Percentiles rank a stretch among this genome's conserved stretches.
phyloP scores from a whole-genome alignment of 139 green algal genomes.

The Cymbomonas tetramitiformis region DNA sequence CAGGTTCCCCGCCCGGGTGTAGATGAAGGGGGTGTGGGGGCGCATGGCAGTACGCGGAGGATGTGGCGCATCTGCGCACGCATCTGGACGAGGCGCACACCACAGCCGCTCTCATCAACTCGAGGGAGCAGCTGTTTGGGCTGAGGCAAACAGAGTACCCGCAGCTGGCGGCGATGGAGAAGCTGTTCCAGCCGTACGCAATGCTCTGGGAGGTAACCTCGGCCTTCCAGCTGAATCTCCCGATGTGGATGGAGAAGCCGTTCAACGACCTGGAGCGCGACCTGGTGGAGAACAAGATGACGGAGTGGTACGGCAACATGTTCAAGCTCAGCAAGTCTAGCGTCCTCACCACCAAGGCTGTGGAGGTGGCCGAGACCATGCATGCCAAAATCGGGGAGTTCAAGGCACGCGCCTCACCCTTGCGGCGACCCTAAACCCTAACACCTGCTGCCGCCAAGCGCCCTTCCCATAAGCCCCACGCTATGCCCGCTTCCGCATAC shows the following conservation, averaged over 20 bases:
- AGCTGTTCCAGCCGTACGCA: constrained; percentile 36
- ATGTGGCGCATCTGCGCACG: too few species aligned
- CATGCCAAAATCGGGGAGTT: constrained; percentile 13
- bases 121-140: too few species aligned
- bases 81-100: too few species aligned
- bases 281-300: constrained; percentile 35
- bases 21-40: too few species aligned
- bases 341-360: constrained; percentile 8
- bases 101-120: too few species aligned
- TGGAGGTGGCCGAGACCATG: neutral
- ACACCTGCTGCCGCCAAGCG: constrained; percentile 48
- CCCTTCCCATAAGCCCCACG: too few species aligned
- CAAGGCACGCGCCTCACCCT: constrained; percentile 10
- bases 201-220: constrained; percentile 33
- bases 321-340: constrained; percentile 21
- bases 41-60: too few species aligned
- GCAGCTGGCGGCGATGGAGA: constrained; percentile 32
- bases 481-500: too few species aligned
- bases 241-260: constrained; percentile 34
- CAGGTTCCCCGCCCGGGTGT: too few species aligned
- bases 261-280: constrained; percentile 32
- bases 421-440: constrained; percentile 9
- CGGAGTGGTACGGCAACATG: constrained; percentile 39
- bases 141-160: constrained; percentile 49
- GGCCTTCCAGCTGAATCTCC: constrained; percentile 37